phyloP scores from a whole-genome alignment of 192 early-diverging fungal genomes.

The Entomortierella lignicola region DNA sequence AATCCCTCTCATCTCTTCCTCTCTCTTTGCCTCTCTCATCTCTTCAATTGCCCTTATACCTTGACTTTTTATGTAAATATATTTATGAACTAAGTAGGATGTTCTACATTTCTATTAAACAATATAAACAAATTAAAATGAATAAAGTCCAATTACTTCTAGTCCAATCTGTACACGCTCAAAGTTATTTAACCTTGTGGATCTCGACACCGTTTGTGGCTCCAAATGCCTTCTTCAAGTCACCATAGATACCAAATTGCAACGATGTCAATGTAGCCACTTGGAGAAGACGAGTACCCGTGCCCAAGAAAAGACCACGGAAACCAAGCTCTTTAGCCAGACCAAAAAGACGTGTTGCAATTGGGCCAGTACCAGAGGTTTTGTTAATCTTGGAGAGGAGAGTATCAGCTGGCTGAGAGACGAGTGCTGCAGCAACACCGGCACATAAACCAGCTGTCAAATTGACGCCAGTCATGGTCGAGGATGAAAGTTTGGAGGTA shows the following conservation, averaged over 20 bases:
- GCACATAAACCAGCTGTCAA: conserved; percentile 74
- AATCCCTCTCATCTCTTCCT: background rate
- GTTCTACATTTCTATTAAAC: background rate
- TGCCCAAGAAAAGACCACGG: conserved; percentile 66
- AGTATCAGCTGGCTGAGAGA: conserved; percentile 75
- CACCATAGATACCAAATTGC: conserved; percentile 73
- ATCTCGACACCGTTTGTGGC: conserved; percentile 60
- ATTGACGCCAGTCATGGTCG: conserved; percentile 62
- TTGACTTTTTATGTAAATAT: background rate
- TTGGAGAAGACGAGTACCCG: conserved; percentile 72
- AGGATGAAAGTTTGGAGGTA: conserved; percentile 57
- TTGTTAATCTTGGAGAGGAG: conserved; percentile 78
- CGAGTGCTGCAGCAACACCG: conserved; percentile 71
- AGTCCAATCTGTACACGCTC: background rate
- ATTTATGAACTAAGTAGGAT: background rate
- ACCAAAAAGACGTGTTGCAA: conserved; percentile 57
- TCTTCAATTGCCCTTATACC: no score
- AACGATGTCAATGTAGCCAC: conserved; percentile 68
- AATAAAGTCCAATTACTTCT: no score
- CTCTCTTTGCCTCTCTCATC: background rate
- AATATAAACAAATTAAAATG: background rate
- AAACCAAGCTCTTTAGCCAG: conserved; percentile 63
- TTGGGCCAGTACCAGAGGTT: conserved; percentile 63
- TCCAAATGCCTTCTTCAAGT: conserved; percentile 63
- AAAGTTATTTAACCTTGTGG: background rate